Base-by-base conservation (phyloP, 2,329 filamentous ascomycete genomes). In the Xylaria sp. region DNA sequence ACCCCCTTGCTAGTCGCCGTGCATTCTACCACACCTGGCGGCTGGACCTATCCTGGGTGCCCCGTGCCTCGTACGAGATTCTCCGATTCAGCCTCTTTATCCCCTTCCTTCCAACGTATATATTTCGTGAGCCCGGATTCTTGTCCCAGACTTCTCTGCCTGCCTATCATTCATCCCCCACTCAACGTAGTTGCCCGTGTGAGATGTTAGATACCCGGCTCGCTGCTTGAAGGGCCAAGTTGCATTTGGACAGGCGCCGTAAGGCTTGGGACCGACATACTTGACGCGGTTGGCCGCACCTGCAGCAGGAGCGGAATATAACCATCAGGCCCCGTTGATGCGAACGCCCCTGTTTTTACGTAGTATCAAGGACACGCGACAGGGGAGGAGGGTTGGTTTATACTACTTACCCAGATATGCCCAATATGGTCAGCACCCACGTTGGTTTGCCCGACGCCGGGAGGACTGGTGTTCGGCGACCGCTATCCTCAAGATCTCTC, bases 11-110 rank as follows among this genome's bases (percentile, higher is more conserved):
- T 16, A 37, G 44, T 23, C 51, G 1, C 25, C 18, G 44, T 60
- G 44, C 37, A 54, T 47, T 50, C 25, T 67, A 40, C 63, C 55
- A 70, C 69, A 69, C 66, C 65, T 60, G 2, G 27, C 10, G 18
- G 53, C 23, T 53, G 6, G 37, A 18, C 47, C 29, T 61, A 64
- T 66, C 48, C 42, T 37, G 13, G 37, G 25, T 9, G 1, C 25
- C 37, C 37, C 23, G 37, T 37, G 8, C n/a, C 32, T 25, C n/a
- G 18, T 10, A 6, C 9, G 37, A 44, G 10, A 29, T 18, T 55
- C 8, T 51, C 60, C 35, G n/a, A 23, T 53, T 61, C 57, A 57
- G 57, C 50, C 57, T 51, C 48, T 18, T 50, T 42, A 23, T 40
- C 44, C 57, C 47, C 27, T 59, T 53, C 40, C 16, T 40, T 47